These are phyloP conservation scores for Botryobasidium botryosum DNA, from an alignment of 768 basidiomycete species.

Conservation along the genomic window DNA sequence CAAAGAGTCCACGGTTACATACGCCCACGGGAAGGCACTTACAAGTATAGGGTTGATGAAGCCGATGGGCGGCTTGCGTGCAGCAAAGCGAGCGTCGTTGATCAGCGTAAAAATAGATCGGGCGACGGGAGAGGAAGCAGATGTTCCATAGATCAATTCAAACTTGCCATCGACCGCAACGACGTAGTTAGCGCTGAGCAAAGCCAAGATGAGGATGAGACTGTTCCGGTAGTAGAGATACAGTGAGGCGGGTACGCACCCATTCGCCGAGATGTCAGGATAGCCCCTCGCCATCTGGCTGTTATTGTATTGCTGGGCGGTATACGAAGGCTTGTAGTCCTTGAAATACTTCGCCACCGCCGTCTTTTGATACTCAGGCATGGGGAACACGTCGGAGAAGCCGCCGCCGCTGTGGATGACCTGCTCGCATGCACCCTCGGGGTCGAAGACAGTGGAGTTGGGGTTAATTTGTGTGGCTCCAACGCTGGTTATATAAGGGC, in stretches of 20 bases:
- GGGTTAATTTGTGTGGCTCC: conserved; percentile 26
- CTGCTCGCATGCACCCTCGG: conserved; percentile 24
- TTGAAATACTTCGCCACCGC: conserved; percentile 19
- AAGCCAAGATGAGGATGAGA: no score
- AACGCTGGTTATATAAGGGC: conserved; percentile 26
- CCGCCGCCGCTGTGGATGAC: conserved; percentile 25
- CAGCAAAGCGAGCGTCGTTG: conserved; percentile 24
- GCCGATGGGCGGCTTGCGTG: conserved; percentile 22
- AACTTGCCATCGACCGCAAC: conserved; percentile 19
- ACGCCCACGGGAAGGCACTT: background rate
- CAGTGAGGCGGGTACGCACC: no score
- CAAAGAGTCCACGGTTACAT: no score
- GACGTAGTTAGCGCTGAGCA: no score
- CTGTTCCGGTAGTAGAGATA: no score
- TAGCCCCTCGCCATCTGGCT: conserved; percentile 10
- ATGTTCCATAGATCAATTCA: conserved; percentile 22
- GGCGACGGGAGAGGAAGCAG: conserved; percentile 23
- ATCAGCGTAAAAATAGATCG: conserved; percentile 22
- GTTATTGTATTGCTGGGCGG: conserved; percentile 21
- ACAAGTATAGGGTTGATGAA: conserved; percentile 12
- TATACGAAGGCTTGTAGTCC: conserved; percentile 21
- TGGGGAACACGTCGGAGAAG: conserved; percentile 28
- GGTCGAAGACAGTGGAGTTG: conserved; percentile 19
- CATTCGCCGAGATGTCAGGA: conserved; percentile 10
- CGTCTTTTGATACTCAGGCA: conserved; percentile 24